A percentile compares a stretch with the other conserved stretches of the same genome.
Conservation (phyloP, 306 rosid genomes). For the Castanea crenata region DNA sequence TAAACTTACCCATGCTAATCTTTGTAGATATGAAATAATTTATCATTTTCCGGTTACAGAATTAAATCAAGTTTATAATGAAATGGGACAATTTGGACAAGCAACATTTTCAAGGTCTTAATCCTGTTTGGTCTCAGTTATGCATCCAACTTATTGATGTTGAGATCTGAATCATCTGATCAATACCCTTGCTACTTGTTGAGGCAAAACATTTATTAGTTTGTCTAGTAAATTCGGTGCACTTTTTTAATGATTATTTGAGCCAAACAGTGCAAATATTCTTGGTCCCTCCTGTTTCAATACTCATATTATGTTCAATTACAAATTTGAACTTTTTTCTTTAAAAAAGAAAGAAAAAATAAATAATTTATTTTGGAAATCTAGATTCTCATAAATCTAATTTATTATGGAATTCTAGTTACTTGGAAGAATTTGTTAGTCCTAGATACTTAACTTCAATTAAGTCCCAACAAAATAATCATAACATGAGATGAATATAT, state of each 20-base stretch:
- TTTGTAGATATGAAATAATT: too few species aligned
- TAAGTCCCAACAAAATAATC: background rate
- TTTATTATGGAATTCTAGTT: background rate
- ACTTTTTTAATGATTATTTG: too few species aligned
- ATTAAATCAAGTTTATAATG: background rate
- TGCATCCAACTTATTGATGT: conserved; percentile 20
- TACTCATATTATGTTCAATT: background rate
- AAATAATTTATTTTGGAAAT: background rate
- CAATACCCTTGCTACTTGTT: conserved; percentile 5
- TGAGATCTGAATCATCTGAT: conserved; percentile 7
- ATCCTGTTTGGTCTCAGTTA: conserved; percentile 1
- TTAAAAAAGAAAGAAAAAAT: too few species aligned
- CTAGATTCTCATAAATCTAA: background rate
- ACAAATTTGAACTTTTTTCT: background rate
- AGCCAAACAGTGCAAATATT: too few species aligned
- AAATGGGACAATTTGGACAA: background rate
- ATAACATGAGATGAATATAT: background rate
- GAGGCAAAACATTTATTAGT: conserved; percentile 10
- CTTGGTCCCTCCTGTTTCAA: background rate
- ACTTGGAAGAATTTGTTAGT: background rate
- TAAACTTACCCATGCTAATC: too few species aligned
- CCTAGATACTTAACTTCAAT: background rate
- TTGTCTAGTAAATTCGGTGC: background rate
- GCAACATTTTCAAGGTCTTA: background rate
- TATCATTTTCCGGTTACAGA: too few species aligned